phyloP scores from a whole-genome alignment of 352 stramenopile genomes.

The Pythium phragmitis region DNA sequence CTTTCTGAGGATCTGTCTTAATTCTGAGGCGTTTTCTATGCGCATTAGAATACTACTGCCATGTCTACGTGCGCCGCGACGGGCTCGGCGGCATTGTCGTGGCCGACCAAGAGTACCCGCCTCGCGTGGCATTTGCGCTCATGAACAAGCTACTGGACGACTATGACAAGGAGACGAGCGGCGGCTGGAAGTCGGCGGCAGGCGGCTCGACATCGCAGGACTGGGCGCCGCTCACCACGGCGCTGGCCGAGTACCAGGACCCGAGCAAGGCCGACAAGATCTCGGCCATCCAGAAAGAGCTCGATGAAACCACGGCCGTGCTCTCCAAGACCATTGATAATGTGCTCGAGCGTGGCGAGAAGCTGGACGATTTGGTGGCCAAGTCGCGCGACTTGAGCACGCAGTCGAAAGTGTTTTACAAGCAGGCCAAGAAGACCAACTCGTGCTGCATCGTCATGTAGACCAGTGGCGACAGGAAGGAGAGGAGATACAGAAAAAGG shows the following conservation, averaged over 20 bases:
- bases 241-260: slow-evolving; percentile 97
- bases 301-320: slow-evolving; percentile 99
- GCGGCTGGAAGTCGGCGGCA: slow-evolving; percentile 56
- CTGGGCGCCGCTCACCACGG: slow-evolving; percentile 91
- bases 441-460: slow-evolving; percentile 96
- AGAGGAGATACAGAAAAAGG: not conserved
- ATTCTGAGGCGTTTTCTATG: not conserved
- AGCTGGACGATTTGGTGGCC: slow-evolving; percentile 98
- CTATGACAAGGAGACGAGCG: slow-evolving; percentile 83
- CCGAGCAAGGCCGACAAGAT: slow-evolving; percentile 99
- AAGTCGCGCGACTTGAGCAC: slow-evolving; percentile 97
- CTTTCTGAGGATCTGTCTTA: not conserved
- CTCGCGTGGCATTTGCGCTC: slow-evolving; percentile 97
- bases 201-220: slow-evolving; percentile 61
- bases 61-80: slow-evolving; percentile 97
- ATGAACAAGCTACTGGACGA: slow-evolving; percentile 97
- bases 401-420: slow-evolving; percentile 99
- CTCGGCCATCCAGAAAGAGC: slow-evolving; percentile 99
- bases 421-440: slow-evolving; percentile 99
- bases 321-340: slow-evolving; percentile 99
- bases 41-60: slow-evolving; percentile 93
- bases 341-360: slow-evolving; percentile 97
- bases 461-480: slow-evolving; percentile 7
- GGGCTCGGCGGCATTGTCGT: slow-evolving; percentile 96
- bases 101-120: slow-evolving; percentile 97